Evolutionary conservation across 495 filamentous ascomycete genomes (phyloP), one percentile per base, ranked within the genome.

Genomic region (Cercophora sp.): DNA sequence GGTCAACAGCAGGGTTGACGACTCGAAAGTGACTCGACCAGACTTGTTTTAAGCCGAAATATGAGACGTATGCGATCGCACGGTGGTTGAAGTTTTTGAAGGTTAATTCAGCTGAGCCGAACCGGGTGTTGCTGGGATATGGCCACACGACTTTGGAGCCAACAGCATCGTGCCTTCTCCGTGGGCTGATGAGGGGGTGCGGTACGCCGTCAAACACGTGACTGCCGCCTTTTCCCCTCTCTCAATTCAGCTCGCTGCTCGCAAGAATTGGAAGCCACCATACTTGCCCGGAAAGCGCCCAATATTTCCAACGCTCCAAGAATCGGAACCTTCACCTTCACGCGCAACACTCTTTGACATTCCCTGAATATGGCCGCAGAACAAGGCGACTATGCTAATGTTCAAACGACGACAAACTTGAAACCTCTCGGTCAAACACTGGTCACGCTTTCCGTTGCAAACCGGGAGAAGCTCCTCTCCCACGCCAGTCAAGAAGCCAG

Each of bases 401-500:
- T 2, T 1, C 43, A 29, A 11, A 54, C 32, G 5, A 13, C 31
- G 8, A 29, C 23, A 24, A 23, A 37, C n/a, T 24, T 58, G 13
- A 27, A 42, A 8, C 26, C 10, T 24, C 40, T 59, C 10, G 42
- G 36, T 4, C 56, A 59, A 20, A 19, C 11, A 4, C 47, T 59
- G 13, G 26, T 51, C 31, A 23, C 23, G 2, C 35, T 55, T 13
- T 51, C 56, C 3, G 25, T 20, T 13, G 5, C 29, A 16, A 55
- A 59, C 56, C 44, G 42, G 3, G 10, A 41, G 5, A 34, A 24
- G 1, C 32, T 59, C 4, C 43, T 59, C 29, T 52, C 52, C 1
- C 23, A 35, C 19, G 29, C 42, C 24, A 35, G n/a, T 26, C 25
- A 6, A 26, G 39, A 47, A 24, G 29, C 35, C 24, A 32, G 24